Evolutionary conservation across 371 early-diverging fungal genomes (phyloP), one percentile per base, ranked within the genome.

Genomic region (Mucor circinelloides): DNA sequence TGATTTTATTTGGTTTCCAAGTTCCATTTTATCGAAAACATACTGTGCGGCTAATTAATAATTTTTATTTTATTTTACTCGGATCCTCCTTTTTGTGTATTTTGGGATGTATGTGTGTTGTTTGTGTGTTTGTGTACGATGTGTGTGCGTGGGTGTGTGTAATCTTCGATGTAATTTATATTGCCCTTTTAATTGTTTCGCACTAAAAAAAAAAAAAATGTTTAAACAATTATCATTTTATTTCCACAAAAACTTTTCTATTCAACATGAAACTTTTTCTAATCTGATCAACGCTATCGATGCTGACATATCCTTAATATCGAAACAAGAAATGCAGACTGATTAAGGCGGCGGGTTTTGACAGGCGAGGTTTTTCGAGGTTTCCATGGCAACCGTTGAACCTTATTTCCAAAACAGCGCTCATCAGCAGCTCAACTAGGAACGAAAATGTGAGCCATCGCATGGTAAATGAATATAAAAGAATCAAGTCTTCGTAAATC

Each of bases 1-100:
- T 56, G 56, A 56, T 56, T 56, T 27, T 52, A 52, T 52, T 52
- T 52, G 52, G 52, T 27, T 52, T 46, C 46, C 27, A 52, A 52
- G 52, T 52, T 50, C 50, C 12, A 4, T 50, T 7, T 21, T 27
- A 52, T 10, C 27, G 27, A 27, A n/a, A 13, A 52, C 15, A 52
- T 27, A 52, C 15, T 46, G 17, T 52, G 52, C 52, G 52, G 52
- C 1, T 4, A 52, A 21, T 21, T 27, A 52, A 52, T 21, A 19
- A 25, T 13, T 25, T 52, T 52, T 52, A 25, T 23, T 52, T 52
- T 52, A 27, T 52, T 52, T 52, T 52, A 52, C 52, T 52, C 52
- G 52, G 52, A 52, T 52, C 52, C 52, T 27, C 52, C 10, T 27
- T 52, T n/a, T 52, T 52, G 52, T 52, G 52, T 52, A 52, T 27